These are phyloP conservation scores for Astraeus odoratus DNA, from an alignment of 768 basidiomycete species.

Conservation along the genomic window DNA sequence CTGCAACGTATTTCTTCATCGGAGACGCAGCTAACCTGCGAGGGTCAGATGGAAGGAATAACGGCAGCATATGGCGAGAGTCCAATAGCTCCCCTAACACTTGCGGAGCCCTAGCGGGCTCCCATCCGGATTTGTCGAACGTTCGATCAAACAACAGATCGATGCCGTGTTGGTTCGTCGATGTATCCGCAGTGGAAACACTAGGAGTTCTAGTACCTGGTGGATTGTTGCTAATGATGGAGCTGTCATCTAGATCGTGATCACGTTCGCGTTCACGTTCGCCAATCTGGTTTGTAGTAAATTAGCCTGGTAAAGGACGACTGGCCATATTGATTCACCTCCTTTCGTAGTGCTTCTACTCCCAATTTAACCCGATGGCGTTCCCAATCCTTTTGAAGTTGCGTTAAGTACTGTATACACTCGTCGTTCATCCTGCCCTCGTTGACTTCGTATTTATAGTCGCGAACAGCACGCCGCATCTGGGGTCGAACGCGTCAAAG, in stretches of 20 bases:
- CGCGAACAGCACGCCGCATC: slow-evolving; percentile 92
- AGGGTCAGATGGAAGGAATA: slow-evolving; percentile 77
- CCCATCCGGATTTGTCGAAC: slow-evolving; percentile 64
- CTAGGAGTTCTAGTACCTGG: slow-evolving; percentile 24
- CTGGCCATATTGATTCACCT: slow-evolving; percentile 39
- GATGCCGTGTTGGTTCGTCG: slow-evolving; percentile 47
- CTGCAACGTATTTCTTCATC: slow-evolving; percentile 28
- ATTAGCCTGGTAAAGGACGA: slow-evolving; percentile 2
- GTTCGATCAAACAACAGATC: slow-evolving; percentile 75
- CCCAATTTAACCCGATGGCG: slow-evolving; percentile 80
- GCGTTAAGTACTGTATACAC: slow-evolving; percentile 88
- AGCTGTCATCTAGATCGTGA: slow-evolving; percentile 28
- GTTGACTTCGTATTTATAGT: slow-evolving; percentile 91
- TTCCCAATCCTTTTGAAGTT: slow-evolving; percentile 98
- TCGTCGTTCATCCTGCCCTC: slow-evolving; percentile 93
- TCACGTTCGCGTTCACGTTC: slow-evolving; percentile 68
- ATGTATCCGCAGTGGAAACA: slow-evolving; percentile 28
- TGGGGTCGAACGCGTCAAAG: slow-evolving; percentile 18
- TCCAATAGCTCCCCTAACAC: slow-evolving; percentile 88
- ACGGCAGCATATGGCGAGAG: slow-evolving; percentile 87
- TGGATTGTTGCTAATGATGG: slow-evolving; percentile 34
- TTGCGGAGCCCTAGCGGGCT: slow-evolving; percentile 70
- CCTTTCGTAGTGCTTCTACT: slow-evolving; percentile 77
- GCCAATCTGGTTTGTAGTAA: slow-evolving; percentile 41
- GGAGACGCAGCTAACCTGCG: slow-evolving; percentile 69